Evolutionary conservation across 768 basidiomycete species (phyloP).

Genomic region (Plicaturopsis crispa): DNA sequence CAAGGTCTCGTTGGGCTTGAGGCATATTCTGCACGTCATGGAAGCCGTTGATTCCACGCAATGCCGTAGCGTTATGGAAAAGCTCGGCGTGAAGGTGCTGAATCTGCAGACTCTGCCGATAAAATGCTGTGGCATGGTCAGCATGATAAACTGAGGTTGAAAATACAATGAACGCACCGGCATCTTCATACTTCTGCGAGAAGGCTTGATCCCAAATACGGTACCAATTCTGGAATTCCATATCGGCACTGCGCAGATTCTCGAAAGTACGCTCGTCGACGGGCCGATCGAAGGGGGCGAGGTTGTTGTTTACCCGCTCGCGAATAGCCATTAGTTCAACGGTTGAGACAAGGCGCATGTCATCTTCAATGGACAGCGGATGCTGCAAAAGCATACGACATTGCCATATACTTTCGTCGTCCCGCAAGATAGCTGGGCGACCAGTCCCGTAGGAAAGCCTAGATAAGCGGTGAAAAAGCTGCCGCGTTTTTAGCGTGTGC

Average conservation of each 20-base stretch:
- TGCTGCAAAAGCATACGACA: slow-evolving; percentile 78
- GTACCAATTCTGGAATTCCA: slow-evolving; percentile 79
- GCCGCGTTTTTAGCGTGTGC: slow-evolving; percentile 2
- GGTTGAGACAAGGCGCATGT: slow-evolving; percentile 91
- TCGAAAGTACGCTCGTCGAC: slow-evolving; percentile 70
- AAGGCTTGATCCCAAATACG: slow-evolving; percentile 72
- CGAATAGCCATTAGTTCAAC: slow-evolving; percentile 89
- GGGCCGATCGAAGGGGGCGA: slow-evolving; percentile 73
- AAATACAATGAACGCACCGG: slow-evolving; percentile 37
- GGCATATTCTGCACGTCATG: slow-evolving; percentile 86
- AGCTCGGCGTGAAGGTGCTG: slow-evolving; percentile 84
- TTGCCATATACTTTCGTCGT: slow-evolving; percentile 85
- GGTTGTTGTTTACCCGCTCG: slow-evolving; percentile 75
- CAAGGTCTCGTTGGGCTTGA: slow-evolving; percentile 66
- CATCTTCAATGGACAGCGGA: slow-evolving; percentile 85
- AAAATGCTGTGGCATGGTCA: slow-evolving; percentile 50
- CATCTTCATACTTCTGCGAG: slow-evolving; percentile 77
- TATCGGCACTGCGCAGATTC: slow-evolving; percentile 65
- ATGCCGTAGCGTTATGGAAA: slow-evolving; percentile 78
- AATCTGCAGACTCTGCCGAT: slow-evolving; percentile 80
- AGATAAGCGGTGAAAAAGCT: slow-evolving; percentile 1
- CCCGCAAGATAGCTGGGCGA: slow-evolving; percentile 85
- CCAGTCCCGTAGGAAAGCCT: slow-evolving; percentile 95
- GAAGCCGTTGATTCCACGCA: slow-evolving; percentile 77
- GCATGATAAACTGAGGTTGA: slow-evolving; percentile 2